Conservation (phyloP, 129 eudicot species). For the Calendula officinalis region DNA sequence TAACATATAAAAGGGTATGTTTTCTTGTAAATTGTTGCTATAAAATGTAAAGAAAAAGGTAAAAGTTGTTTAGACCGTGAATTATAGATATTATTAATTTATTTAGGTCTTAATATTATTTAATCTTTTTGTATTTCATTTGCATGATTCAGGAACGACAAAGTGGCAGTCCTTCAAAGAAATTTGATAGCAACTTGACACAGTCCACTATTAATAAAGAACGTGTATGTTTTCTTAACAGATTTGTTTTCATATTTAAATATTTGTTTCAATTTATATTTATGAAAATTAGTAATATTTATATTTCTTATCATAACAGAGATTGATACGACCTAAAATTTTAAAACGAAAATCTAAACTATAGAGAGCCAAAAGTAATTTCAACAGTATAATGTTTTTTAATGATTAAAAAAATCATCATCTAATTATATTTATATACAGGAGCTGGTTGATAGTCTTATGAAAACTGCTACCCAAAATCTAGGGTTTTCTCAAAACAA, state of each 20-base stretch:
- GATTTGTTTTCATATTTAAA: neutral
- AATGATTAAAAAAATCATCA: constrained; percentile 3
- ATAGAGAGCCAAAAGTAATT: neutral
- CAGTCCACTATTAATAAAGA: constrained; percentile 62
- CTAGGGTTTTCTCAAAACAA: constrained; percentile 83
- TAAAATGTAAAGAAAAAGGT: too few species aligned
- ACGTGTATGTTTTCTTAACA: constrained; percentile 45
- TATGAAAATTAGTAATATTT: neutral
- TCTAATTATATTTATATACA: constrained; percentile 27
- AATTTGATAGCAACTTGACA: constrained; percentile 52
- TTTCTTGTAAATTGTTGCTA: neutral
- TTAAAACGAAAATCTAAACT: neutral
- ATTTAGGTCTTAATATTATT: too few species aligned
- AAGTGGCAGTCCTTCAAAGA: constrained; percentile 47
- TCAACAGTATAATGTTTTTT: constrained; percentile 3
- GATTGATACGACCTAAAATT: neutral
- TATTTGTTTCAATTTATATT: neutral
- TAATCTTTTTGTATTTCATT: neutral
- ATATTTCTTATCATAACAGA: neutral
- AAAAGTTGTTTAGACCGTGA: too few species aligned
- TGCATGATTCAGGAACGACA: constrained; percentile 45
- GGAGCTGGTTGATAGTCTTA: constrained; percentile 60
- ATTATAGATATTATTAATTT: too few species aligned
- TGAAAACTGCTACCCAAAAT: constrained; percentile 49
- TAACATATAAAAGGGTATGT: neutral